phyloP scores from a whole-genome alignment of 768 basidiomycete species.

The Phaffia australis region DNA sequence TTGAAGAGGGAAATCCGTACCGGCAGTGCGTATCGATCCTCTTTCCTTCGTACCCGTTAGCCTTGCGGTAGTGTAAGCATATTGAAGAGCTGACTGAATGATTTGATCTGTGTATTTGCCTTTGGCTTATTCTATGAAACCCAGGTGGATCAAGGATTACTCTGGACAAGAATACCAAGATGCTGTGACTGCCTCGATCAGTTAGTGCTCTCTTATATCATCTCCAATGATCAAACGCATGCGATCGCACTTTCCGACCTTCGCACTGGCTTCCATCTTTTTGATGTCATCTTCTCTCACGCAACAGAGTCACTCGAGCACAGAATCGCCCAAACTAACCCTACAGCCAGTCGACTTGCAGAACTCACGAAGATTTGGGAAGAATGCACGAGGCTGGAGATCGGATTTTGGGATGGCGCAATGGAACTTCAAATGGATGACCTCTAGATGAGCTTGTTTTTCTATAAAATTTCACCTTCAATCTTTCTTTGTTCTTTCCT shows the following conservation, averaged over 20 bases:
- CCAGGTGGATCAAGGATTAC: conserved; percentile 51
- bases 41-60: no score
- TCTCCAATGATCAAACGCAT: no score
- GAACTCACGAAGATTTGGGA: conserved; percentile 62
- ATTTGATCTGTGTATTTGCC: not conserved
- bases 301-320: conserved; percentile 60
- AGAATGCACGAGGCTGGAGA: conserved; percentile 65
- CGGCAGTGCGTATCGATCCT: conserved; percentile 35
- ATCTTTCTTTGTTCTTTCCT: no score
- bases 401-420: conserved; percentile 76
- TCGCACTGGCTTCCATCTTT: conserved; percentile 4
- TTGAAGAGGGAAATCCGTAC: conserved; percentile 62
- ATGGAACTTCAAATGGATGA: conserved; percentile 33
- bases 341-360: conserved; percentile 49
- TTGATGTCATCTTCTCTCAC: not conserved
- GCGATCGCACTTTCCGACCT: conserved; percentile 3
- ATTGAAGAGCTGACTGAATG: no score
- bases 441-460: not conserved
- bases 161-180: conserved; percentile 56
- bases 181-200: conserved; percentile 62
- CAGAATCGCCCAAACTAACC: conserved; percentile 52
- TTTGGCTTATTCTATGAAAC: not conserved
- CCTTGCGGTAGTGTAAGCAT: no score
- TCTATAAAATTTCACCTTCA: not conserved
- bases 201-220: conserved; percentile 41